A percentile compares a stretch with the other conserved stretches of the same genome.
Conservation (phyloP, 129 eudicot species). For the Deinandra increscens region DNA sequence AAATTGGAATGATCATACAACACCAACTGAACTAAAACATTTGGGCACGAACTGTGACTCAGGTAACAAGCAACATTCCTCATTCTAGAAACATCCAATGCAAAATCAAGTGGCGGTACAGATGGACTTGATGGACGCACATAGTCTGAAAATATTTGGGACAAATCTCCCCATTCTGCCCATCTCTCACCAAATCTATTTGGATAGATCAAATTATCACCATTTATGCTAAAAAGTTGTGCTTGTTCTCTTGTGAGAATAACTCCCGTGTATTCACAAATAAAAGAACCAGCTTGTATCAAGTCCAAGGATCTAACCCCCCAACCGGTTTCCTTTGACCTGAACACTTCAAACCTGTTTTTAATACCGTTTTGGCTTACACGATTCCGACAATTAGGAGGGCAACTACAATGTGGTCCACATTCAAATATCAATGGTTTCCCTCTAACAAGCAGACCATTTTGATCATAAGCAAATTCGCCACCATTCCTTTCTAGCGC, state of each 20-base stretch:
- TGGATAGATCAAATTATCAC: slow-evolving; percentile 58
- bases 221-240: slow-evolving; percentile 46
- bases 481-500: slow-evolving; percentile 67
- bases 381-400: slow-evolving; percentile 64
- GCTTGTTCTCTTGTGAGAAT: slow-evolving; percentile 56
- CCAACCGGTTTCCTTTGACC: slow-evolving; percentile 78
- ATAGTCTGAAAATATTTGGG: slow-evolving; percentile 57
- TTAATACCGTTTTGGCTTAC: slow-evolving; percentile 64
- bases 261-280: slow-evolving; percentile 44
- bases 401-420: slow-evolving; percentile 67
- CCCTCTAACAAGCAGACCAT: slow-evolving; percentile 56
- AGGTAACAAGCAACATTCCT: slow-evolving; percentile 84
- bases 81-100: slow-evolving; percentile 78
- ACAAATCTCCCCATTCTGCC: slow-evolving; percentile 89
- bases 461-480: slow-evolving; percentile 60
- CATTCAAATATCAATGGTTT: slow-evolving; percentile 70
- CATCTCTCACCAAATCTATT: slow-evolving; percentile 68
- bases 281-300: slow-evolving; percentile 49
- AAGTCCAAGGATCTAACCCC: slow-evolving; percentile 78
- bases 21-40: slow-evolving; percentile 77
- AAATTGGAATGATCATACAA: slow-evolving; percentile 73
- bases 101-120: slow-evolving; percentile 73
- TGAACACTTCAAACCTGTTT: slow-evolving; percentile 63
- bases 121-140: slow-evolving; percentile 53
- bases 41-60: slow-evolving; percentile 76